These are phyloP conservation scores for Mycena olivaceomarginata DNA, from an alignment of 768 basidiomycete species.

Conservation along the genomic window DNA sequence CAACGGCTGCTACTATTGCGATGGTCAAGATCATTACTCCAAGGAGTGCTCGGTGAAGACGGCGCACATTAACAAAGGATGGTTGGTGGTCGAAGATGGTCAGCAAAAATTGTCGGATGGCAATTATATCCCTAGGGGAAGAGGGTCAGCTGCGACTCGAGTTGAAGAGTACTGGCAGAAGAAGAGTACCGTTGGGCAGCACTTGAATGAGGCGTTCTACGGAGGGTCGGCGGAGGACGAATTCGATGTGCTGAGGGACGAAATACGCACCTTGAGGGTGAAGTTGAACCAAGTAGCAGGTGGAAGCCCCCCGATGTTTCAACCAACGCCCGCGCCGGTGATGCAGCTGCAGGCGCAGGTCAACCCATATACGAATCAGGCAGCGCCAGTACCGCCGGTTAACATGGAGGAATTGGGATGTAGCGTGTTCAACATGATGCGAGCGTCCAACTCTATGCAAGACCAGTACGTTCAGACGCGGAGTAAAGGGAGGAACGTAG, in stretches of 20 bases:
- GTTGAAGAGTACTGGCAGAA: slow-evolving; percentile 27
- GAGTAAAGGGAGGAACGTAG: neutral
- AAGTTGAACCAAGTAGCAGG: slow-evolving; percentile 18
- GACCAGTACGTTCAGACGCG: slow-evolving; percentile 5
- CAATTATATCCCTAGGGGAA: slow-evolving; percentile 3
- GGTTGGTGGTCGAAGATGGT: neutral
- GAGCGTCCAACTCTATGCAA: neutral
- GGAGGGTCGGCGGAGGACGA: neutral
- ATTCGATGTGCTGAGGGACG: neutral
- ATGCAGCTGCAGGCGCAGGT: too few species aligned
- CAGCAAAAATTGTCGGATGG: slow-evolving; percentile 18
- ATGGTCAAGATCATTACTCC: slow-evolving; percentile 7
- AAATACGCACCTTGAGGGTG: neutral
- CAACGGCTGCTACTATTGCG: slow-evolving; percentile 12
- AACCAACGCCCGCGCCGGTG: too few species aligned
- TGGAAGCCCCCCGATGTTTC: too few species aligned
- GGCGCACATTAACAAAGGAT: slow-evolving; percentile 12
- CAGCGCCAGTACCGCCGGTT: neutral
- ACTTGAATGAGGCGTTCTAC: neutral
- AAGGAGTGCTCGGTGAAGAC: slow-evolving; percentile 12
- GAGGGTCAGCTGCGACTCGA: neutral
- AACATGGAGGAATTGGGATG: slow-evolving; percentile 1
- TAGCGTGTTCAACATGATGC: neutral
- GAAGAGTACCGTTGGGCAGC: neutral
- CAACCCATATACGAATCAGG: neutral